Conservation (phyloP, 441 rosid genomes). For the Biscutella laevigata region DNA sequence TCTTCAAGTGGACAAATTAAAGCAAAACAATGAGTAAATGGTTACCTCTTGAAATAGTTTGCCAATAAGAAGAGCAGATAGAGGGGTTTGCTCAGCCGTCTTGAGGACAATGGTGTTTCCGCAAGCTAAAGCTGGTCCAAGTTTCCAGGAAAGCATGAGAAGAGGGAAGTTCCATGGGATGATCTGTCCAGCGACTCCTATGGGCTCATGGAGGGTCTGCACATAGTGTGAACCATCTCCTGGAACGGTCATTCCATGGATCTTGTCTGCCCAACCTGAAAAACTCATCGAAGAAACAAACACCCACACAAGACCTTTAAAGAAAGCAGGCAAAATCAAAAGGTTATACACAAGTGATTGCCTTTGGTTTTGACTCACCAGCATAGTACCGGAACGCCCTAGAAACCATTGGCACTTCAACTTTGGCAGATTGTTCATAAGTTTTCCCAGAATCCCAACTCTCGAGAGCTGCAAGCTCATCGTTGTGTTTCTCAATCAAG, state of each 20-base stretch:
- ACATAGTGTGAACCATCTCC: conserved; percentile 48
- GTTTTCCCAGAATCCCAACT: conserved; percentile 59
- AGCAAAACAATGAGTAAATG: conserved; percentile 1
- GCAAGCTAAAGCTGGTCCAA: conserved; percentile 59
- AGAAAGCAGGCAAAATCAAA: neutral
- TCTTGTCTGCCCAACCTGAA: conserved; percentile 67
- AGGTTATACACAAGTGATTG: neutral
- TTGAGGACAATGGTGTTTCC: conserved; percentile 60
- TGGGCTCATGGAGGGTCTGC: conserved; percentile 57
- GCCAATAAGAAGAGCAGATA: conserved; percentile 44
- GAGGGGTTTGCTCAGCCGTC: conserved; percentile 69
- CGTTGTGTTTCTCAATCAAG: conserved; percentile 45
- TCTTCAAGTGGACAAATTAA: neutral
- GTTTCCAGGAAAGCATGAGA: conserved; percentile 47
- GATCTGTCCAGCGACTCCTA: conserved; percentile 69
- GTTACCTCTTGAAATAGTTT: conserved; percentile 45
- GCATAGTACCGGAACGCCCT: conserved; percentile 45
- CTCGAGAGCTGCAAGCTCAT: conserved; percentile 50
- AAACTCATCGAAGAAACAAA: neutral
- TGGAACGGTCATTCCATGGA: conserved; percentile 50
- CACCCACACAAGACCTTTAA: neutral
- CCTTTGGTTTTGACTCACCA: conserved; percentile 29
- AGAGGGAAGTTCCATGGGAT: conserved; percentile 64
- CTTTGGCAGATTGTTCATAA: conserved; percentile 37
- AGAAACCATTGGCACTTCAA: conserved; percentile 42